Percentiles rank a stretch among this genome's conserved stretches.
phyloP scores from a whole-genome alignment of 768 basidiomycete genomes.

The Imleria badia region DNA sequence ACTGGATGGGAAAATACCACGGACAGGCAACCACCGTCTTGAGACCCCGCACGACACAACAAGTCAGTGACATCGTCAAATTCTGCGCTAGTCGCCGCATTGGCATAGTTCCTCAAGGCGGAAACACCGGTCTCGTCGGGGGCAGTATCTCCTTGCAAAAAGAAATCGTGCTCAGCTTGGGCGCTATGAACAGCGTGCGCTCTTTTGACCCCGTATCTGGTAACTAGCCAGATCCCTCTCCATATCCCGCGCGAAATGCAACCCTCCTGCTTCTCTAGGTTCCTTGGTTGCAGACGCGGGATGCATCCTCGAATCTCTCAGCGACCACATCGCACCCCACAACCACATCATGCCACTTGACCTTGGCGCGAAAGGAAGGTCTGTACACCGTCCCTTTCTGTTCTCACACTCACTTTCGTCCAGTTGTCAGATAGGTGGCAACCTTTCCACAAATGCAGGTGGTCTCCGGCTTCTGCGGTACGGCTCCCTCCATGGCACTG shows the following conservation, averaged over 20 bases:
- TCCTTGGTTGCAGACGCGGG: slow-evolving; percentile 93
- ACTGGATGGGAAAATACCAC: slow-evolving; percentile 96
- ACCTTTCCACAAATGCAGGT: slow-evolving; percentile 96
- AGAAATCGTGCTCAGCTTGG: slow-evolving; percentile 83
- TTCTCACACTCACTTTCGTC: neutral
- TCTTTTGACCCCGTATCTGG: slow-evolving; percentile 84
- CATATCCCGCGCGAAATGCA: slow-evolving; percentile 4
- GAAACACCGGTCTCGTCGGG: slow-evolving; percentile 97
- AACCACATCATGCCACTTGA: slow-evolving; percentile 97
- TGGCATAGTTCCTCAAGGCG: slow-evolving; percentile 95
- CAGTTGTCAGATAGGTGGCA: slow-evolving; percentile 97
- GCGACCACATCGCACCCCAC: slow-evolving; percentile 81
- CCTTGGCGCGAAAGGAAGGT: slow-evolving; percentile 95
- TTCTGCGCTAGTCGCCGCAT: slow-evolving; percentile 82
- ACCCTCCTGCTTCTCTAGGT: slow-evolving; percentile 45
- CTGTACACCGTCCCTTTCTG: slow-evolving; percentile 13
- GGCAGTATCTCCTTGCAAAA: slow-evolving; percentile 87
- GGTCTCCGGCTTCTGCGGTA: slow-evolving; percentile 94
- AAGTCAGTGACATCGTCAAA: slow-evolving; percentile 86
- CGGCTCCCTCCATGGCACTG: slow-evolving; percentile 91
- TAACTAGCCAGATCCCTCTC: slow-evolving; percentile 28
- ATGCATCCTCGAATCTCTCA: slow-evolving; percentile 85
- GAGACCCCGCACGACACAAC: slow-evolving; percentile 81
- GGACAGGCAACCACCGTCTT: slow-evolving; percentile 85
- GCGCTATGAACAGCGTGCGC: slow-evolving; percentile 79